phyloP scores from a whole-genome alignment of 1,284 basidiomycete species.

The Sporisorium reilianum region DNA sequence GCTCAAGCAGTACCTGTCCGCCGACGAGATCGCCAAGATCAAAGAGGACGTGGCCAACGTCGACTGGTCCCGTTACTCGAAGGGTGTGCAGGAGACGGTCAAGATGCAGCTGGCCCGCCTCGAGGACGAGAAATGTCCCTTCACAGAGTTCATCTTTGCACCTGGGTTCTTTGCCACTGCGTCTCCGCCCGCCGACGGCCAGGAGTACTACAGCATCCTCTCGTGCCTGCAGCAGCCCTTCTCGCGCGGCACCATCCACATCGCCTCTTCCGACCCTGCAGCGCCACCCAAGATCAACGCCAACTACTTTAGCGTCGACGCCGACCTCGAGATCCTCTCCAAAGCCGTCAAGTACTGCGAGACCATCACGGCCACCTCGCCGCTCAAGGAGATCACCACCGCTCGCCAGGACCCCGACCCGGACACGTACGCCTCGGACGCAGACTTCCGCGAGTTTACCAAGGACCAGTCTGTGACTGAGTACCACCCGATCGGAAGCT shows the following conservation, averaged over 20 bases:
- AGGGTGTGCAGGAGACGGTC: conserved; percentile 49
- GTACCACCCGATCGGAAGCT: conserved; percentile 74
- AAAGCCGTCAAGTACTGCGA: conserved; percentile 56
- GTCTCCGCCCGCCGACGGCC: conserved; percentile 43
- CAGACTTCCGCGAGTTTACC: conserved; percentile 46
- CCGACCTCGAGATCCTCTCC: conserved; percentile 57
- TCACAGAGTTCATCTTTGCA: conserved; percentile 60
- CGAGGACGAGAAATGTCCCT: conserved; percentile 50
- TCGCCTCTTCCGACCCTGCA: conserved; percentile 29
- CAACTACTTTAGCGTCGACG: conserved; percentile 52
- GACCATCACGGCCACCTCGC: conserved; percentile 28
- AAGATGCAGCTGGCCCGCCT: conserved; percentile 46
- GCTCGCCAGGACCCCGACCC: conserved; percentile 47
- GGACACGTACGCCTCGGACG: conserved; percentile 35
- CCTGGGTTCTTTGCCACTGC: conserved; percentile 56
- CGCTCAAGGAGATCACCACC: conserved; percentile 46
- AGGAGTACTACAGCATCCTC: conserved; percentile 58
- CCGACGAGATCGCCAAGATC: conserved; percentile 45
- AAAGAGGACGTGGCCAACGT: conserved; percentile 33
- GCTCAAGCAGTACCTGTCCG: conserved; percentile 46
- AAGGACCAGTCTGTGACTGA: conserved; percentile 56
- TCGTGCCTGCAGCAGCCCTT: conserved; percentile 56
- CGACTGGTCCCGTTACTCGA: conserved; percentile 44
- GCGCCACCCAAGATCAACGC: conserved; percentile 51
- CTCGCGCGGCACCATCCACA: conserved; percentile 56